Evolutionary conservation across 192 early-diverging fungal species (phyloP), one percentile per base, ranked within the genome.

Genomic region (Coemansia furcata): DNA sequence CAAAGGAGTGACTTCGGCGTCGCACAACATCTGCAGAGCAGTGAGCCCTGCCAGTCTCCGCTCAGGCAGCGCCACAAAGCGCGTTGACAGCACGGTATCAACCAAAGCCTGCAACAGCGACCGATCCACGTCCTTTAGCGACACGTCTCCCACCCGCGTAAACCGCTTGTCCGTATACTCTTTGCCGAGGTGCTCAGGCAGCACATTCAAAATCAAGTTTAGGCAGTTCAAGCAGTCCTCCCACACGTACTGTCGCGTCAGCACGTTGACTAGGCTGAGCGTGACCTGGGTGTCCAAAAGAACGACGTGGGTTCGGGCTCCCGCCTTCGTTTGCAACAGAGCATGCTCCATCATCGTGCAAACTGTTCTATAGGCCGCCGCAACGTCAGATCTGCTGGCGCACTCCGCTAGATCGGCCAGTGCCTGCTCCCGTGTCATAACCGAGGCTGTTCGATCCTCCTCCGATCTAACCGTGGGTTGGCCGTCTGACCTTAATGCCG

Each of bases 1-100:
- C 15, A 17, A 19, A n/a, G 10, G 14, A 14, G 63, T 36, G n/a
- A 68, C 11, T 6, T 11, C n/a, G 35, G 63, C 76, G 60, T 82
- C 80, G 17, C 59, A 26, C 21, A 77, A 14, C 21, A 82, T 12
- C 63, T 82, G 80, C 50, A 68, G 26, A 3, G 74, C 80, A 17
- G 80, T 77, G 9, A 68, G 64, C 15, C 80, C 80, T 0, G 80
- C 80, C 32, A 69, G 47, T 15, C 70, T 66, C 52, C 80, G 68
- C 11, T 70, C 72, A 1, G 75, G 74, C 44, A 74, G 58, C 3
- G 62, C 58, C 0, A 54, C 65, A 50, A 74, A 69, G 9, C 42
- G 74, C 6, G 64, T 63, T 43, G 68, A 54, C 63, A 74, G 30
- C 9, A 74, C 57, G 3, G 71, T 71, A 1, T 62, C 50, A 4